Conservation (phyloP, 148 eudicot genomes). For the Talinum fruticosum region DNA sequence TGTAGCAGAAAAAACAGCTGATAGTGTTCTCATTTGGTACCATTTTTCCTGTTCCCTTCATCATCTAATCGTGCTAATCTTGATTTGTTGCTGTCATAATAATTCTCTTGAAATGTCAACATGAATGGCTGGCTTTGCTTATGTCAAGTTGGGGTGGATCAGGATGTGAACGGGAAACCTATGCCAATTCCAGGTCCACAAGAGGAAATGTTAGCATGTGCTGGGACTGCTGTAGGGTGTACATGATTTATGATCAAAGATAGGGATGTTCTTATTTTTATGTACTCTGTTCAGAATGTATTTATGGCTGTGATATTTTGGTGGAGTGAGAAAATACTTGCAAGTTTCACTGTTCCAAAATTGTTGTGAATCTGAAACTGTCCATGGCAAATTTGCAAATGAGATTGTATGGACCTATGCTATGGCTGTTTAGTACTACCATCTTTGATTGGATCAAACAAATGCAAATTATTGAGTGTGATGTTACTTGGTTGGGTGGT, state of each 20-base stretch:
- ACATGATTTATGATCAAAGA: constrained; percentile 8
- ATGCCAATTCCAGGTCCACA: constrained; percentile 16
- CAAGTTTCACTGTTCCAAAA: not conserved
- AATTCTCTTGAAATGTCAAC: not conserved
- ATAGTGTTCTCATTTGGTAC: not conserved
- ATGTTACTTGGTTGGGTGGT: constrained; percentile 22
- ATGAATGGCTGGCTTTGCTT: constrained; percentile 4
- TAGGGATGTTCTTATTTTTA: not conserved
- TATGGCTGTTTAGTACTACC: too few relatives aligned
- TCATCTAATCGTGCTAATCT: not conserved
- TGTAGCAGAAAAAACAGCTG: not conserved
- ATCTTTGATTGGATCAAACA: not conserved
- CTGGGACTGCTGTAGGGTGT: constrained; percentile 21
- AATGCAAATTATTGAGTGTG: not conserved
- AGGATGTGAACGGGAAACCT: constrained; percentile 3
- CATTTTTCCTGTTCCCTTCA: not conserved
- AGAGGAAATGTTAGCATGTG: not conserved
- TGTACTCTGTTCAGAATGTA: not conserved
- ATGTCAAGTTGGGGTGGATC: not conserved
- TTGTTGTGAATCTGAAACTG: too few relatives aligned
- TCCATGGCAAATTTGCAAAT: too few relatives aligned
- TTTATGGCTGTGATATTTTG: not conserved
- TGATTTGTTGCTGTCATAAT: not conserved
- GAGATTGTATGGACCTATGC: too few relatives aligned
- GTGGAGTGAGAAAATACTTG: not conserved